These are phyloP conservation scores for Zygosaccharomyces sapae DNA, from an alignment of 1,139 yeast genomes.

Conservation along the genomic window DNA sequence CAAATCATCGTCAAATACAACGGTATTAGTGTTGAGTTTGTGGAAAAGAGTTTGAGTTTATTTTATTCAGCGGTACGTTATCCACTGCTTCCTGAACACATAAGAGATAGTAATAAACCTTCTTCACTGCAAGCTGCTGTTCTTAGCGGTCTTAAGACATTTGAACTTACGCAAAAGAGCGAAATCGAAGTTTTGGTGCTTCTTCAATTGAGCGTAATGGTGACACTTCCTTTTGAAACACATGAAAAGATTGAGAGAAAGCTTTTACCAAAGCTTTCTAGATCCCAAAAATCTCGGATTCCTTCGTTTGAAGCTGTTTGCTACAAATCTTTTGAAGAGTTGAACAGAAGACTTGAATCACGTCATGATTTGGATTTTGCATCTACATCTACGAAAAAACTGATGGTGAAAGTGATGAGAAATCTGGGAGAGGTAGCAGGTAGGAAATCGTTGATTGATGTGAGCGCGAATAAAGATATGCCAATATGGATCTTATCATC, in stretches of 20 bases:
- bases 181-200: conserved; percentile 46
- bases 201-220: conserved; percentile 50
- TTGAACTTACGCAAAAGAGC: conserved; percentile 37
- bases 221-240: conserved; percentile 57
- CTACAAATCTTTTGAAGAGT: conserved; percentile 44
- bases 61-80: conserved; percentile 61
- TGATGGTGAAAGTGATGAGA: conserved; percentile 41
- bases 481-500: conserved; percentile 35
- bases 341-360: conserved; percentile 40
- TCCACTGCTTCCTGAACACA: conserved; percentile 55
- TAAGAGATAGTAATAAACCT: conserved; percentile 46
- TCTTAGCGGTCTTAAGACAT: conserved; percentile 41
- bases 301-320: conserved; percentile 71
- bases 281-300: conserved; percentile 39
- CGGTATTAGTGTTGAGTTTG: conserved; percentile 36
- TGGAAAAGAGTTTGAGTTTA: conserved; percentile 44
- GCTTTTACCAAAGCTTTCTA: conserved; percentile 31
- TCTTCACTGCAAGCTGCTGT: conserved; percentile 54
- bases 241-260: conserved; percentile 48
- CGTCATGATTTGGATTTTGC: conserved; percentile 36
- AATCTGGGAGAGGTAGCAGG: conserved; percentile 42
- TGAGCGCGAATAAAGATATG: conserved; percentile 26
- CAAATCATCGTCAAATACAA: conserved; percentile 32
- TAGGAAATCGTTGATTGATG: conserved; percentile 41
- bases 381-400: conserved; percentile 44